These are phyloP conservation scores for Cladosporium oxysporum DNA, from an alignment of 2,329 filamentous ascomycete species.

Conservation along the genomic window DNA sequence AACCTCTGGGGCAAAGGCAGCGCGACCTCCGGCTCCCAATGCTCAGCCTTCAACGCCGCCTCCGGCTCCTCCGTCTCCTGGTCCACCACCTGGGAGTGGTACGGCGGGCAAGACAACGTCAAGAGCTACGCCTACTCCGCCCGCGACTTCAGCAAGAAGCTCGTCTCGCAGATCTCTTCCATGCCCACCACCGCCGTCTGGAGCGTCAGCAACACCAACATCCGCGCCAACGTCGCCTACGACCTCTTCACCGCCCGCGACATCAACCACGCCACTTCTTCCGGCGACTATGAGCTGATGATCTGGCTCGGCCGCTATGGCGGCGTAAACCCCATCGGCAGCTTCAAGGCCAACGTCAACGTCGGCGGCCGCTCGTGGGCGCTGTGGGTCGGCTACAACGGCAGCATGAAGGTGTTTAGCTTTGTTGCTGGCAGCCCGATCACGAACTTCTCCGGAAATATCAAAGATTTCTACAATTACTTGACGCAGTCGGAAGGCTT, in stretches of 20 bases:
- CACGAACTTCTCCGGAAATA: constrained; percentile 57
- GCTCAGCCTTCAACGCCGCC: constrained; percentile 45
- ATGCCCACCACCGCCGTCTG: constrained; percentile 50
- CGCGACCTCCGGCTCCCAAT: constrained; percentile 49
- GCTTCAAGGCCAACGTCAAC: constrained; percentile 54
- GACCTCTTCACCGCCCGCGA: constrained; percentile 59
- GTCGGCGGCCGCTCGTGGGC: constrained; percentile 59
- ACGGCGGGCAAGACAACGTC: constrained; percentile 37
- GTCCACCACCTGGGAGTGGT: constrained; percentile 43
- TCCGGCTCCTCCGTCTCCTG: constrained; percentile 44
- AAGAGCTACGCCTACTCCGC: constrained; percentile 48
- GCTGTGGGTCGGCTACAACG: constrained; percentile 62
- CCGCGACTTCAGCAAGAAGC: constrained; percentile 33
- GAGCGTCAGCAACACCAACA: constrained; percentile 50
- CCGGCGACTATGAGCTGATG: constrained; percentile 62
- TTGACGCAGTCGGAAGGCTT: constrained; percentile 54
- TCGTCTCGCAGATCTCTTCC: constrained; percentile 28
- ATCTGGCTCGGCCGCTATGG: constrained; percentile 60
- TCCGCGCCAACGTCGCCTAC: constrained; percentile 62
- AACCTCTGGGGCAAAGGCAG: constrained; percentile 48
- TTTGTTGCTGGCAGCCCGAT: constrained; percentile 54
- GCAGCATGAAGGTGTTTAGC: constrained; percentile 61
- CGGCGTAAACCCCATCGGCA: constrained; percentile 56
- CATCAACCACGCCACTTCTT: constrained; percentile 37
- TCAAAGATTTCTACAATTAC: constrained; percentile 60